Evolutionary conservation across 495 filamentous ascomycete genomes (phyloP), one percentile per base, ranked within the genome.

Genomic region (Pseudotulostoma volvatum): DNA sequence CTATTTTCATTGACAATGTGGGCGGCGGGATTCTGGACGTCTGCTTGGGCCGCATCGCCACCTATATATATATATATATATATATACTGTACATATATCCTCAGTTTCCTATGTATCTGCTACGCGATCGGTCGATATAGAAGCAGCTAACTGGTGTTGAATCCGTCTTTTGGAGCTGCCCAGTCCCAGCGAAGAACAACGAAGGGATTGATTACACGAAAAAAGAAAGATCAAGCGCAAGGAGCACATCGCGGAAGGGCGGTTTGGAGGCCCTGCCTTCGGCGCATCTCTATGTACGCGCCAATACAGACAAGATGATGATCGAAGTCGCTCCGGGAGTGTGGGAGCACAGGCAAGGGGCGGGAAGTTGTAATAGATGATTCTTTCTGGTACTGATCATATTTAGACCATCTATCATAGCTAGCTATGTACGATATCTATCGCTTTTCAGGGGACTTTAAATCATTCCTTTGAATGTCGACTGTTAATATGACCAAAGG

Each of bases 1-100:
- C n/a, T n/a, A n/a, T 73, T 1, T 74, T 60, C 43, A 73, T 72
- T 49, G 70, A 74, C 46, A 74, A 74, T 50, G 60, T 61, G 13
- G 70, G 68, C 9, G 68, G 67, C 21, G 66, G 70, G 37, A 67
- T 71, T 25, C 57, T 74, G n/a, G 67, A 72, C 56, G 59, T 61
- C 14, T 67, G 63, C 38, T 51, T 74, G 38, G 51, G 58, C 1
- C 45, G 64, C 1, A 64, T 64, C 7, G 64, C 64, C n/a, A n/a
- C n/a, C n/a, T n/a, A n/a, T n/a, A n/a, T n/a, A n/a, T n/a, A n/a
- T n/a, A n/a, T n/a, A n/a, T n/a, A n/a, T n/a, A n/a, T n/a, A n/a
- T n/a, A n/a, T n/a, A n/a, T n/a, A n/a, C n/a, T n/a, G n/a, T n/a
- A n/a, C n/a, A n/a, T n/a, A n/a, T n/a, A n/a, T n/a, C n/a, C n/a